These are phyloP conservation scores for Phytophthora multivora DNA, from an alignment of 352 stramenopile species.

Conservation along the genomic window DNA sequence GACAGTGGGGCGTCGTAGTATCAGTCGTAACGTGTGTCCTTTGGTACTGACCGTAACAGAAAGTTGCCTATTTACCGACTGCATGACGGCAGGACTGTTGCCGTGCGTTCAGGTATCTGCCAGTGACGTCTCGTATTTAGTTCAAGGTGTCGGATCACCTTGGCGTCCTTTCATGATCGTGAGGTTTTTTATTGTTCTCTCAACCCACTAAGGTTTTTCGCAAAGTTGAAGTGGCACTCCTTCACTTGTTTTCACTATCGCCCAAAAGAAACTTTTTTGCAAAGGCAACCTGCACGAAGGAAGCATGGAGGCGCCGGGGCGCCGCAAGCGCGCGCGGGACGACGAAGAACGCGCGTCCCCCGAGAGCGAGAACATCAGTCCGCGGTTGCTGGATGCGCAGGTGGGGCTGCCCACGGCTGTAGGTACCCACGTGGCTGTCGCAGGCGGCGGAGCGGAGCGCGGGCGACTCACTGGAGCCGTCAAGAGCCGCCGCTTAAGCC, in stretches of 20 bases:
- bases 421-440: neutral
- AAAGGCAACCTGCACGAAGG: slow-evolving; percentile 6
- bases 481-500: slow-evolving; percentile 33
- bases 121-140: too few relatives aligned
- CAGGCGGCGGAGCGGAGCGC: slow-evolving; percentile 4
- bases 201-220: slow-evolving; percentile 12
- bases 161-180: slow-evolving; percentile 3
- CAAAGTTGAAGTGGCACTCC: neutral
- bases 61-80: too few relatives aligned
- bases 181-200: neutral
- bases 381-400: slow-evolving; percentile 20
- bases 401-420: slow-evolving; percentile 4
- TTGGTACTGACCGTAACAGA: too few relatives aligned
- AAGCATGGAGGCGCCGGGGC: slow-evolving; percentile 31
- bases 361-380: slow-evolving; percentile 30
- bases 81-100: too few relatives aligned
- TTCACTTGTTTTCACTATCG: too few relatives aligned
- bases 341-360: slow-evolving; percentile 17
- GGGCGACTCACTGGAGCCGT: slow-evolving; percentile 25
- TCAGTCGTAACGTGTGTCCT: too few relatives aligned
- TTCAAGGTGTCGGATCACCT: neutral
- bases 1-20: too few relatives aligned
- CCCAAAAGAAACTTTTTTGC: slow-evolving; percentile 7
- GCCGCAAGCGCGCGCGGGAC: slow-evolving; percentile 46
- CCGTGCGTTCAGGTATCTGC: too few relatives aligned